Evolutionary conservation across 192 early-diverging fungal species (phyloP).

Genomic region (Coemansia sp.): DNA sequence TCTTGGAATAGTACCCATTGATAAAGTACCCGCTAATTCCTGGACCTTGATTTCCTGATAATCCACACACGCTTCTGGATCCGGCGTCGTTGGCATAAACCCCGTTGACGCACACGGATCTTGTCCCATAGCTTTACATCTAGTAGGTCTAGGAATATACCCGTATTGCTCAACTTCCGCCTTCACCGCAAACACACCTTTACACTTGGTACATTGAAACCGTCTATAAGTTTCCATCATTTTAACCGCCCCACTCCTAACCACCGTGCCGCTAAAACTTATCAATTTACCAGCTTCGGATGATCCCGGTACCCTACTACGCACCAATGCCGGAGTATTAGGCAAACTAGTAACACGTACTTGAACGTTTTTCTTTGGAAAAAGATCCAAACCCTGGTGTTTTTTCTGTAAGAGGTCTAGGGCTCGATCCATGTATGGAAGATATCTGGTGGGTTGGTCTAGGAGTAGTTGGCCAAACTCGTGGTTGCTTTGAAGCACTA

Average conservation of each 20-base stretch:
- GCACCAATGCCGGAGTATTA: conserved; percentile 29
- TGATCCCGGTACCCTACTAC: conserved; percentile 60
- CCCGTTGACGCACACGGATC: conserved; percentile 55
- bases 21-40: conserved; percentile 65
- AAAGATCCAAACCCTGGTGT: neutral
- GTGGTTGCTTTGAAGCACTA: conserved; percentile 25
- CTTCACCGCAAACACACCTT: conserved; percentile 55
- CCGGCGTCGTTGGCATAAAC: conserved; percentile 50
- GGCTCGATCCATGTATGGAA: conserved; percentile 19
- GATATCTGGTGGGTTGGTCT: conserved; percentile 10
- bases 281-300: conserved; percentile 62
- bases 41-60: conserved; percentile 82
- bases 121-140: conserved; percentile 49
- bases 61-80: conserved; percentile 60
- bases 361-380: neutral
- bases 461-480: conserved; percentile 25
- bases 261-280: conserved; percentile 65
- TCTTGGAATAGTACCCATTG: conserved; percentile 63
- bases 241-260: conserved; percentile 66
- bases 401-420: conserved; percentile 12
- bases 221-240: conserved; percentile 65
- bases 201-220: conserved; percentile 60
- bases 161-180: conserved; percentile 71
- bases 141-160: conserved; percentile 56
- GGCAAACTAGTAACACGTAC: conserved; percentile 23